Conservation (phyloP, 345 rosid genomes). For the Citrus reticulata region DNA sequence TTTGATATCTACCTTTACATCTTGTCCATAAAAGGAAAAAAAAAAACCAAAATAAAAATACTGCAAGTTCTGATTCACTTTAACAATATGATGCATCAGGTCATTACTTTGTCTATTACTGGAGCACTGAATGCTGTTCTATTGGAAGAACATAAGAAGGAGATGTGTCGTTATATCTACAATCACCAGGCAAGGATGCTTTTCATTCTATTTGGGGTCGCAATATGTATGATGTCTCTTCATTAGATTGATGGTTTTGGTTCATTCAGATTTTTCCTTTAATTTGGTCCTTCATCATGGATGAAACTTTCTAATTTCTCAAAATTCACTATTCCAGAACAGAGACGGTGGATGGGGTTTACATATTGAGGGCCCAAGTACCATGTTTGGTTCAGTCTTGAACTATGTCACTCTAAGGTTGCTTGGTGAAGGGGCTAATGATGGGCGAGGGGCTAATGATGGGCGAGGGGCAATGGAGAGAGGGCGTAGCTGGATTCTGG, state of each 20-base stretch:
- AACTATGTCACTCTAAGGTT: slow-evolving; percentile 81
- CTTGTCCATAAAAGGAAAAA: not conserved
- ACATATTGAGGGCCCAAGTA: slow-evolving; percentile 96
- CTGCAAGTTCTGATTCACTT: not conserved
- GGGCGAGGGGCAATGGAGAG: slow-evolving; percentile 79
- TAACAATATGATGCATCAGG: slow-evolving; percentile 40
- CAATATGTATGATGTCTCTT: not conserved
- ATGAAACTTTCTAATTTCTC: not conserved
- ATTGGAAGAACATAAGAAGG: slow-evolving; percentile 66
- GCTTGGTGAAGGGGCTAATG: slow-evolving; percentile 94
- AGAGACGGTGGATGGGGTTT: slow-evolving; percentile 98
- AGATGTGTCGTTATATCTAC: slow-evolving; percentile 84
- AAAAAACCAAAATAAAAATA: not conserved
- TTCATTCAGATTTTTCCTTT: not conserved
- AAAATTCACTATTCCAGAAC: slow-evolving; percentile 50
- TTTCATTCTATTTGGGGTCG: not conserved
- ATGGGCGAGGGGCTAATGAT: slow-evolving; percentile 75
- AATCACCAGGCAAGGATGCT: slow-evolving; percentile 71
- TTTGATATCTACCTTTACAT: not conserved
- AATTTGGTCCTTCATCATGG: not conserved
- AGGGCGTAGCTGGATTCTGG: slow-evolving; percentile 82
- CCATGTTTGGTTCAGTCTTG: slow-evolving; percentile 95
- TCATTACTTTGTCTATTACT: slow-evolving; percentile 70
- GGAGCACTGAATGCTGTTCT: slow-evolving; percentile 82
- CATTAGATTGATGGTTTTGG: not conserved